Evolutionary conservation across 257 asterid species (phyloP).

Genomic region (Solanum okadae): DNA sequence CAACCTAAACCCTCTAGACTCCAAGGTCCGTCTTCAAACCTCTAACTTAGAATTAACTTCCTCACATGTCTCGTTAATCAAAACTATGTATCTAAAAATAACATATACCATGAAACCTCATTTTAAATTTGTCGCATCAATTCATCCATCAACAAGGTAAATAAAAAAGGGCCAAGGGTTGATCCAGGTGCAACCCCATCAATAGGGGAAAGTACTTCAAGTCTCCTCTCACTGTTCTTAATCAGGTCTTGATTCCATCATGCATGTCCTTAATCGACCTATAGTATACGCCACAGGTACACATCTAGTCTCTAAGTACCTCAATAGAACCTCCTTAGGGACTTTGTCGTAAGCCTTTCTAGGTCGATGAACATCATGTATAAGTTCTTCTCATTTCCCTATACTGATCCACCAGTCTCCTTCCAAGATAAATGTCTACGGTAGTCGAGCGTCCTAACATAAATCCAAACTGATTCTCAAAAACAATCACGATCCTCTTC

Average conservation of each 20-base stretch:
- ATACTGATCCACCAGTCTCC: not conserved
- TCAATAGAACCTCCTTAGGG: not conserved
- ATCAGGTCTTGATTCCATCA: not conserved
- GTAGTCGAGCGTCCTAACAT: not conserved
- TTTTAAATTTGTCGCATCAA: no score
- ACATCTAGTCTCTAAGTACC: not conserved
- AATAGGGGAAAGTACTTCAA: not conserved
- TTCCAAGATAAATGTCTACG: not conserved
- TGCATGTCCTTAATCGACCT: not conserved
- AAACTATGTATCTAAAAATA: no score
- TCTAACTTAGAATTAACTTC: no score
- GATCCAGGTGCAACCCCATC: not conserved
- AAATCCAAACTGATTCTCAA: not conserved
- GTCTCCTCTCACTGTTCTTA: not conserved
- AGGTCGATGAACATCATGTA: not conserved
- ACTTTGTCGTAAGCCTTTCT: not conserved
- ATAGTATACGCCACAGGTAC: not conserved
- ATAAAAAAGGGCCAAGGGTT: not conserved
- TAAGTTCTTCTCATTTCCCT: not conserved
- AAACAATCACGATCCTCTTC: not conserved
- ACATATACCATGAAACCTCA: no score
- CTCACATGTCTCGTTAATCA: no score
- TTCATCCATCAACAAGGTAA: no score
- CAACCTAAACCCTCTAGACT: no score
- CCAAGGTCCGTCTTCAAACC: no score